Base-by-base conservation (phyloP, 345 rosid genomes). In the Streptanthus diversifolius region DNA sequence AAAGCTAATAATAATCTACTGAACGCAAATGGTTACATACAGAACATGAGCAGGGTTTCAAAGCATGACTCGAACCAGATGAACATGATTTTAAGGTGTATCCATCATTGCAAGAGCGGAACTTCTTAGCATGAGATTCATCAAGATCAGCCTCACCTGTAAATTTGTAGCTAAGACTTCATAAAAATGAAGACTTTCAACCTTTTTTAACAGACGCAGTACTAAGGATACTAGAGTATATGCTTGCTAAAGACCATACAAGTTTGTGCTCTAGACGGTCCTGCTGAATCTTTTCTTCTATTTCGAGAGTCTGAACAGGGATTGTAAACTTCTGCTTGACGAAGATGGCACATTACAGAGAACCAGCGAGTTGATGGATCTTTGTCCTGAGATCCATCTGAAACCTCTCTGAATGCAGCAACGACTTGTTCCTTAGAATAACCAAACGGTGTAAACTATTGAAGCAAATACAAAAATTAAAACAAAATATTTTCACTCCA, bases 331-430 rank as follows among this genome's bases (percentile, higher is more conserved):
- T 80, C 81, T 72, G 80, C 82, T 83, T 93, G 90, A 69, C 81
- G 89, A 44, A 91, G 96, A 74, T 54, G 83, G 75, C 91, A 87
- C 72, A 85, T 66, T 32, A 87, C 90, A 3, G 87, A 77, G 21
- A 85, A 86, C 93, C 86, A 86, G 51, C 87, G 80, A 47, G 87
- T 78, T 19, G 90, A 81, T 25, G 83, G 82, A 63, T 85, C 90
- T 79, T 83, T 82, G 68, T 72, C 76, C 59, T 61, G 70, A 29
- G 91, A 82, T 70, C 83, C 79, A 77, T 83, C 81, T 61, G 87
- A 85, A 63, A 85, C 88, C 78, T 87, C 88, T 80, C 61, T 56
- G 69, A 76, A 82, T 52, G 96, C 91, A 62, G 14, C 68, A 63
- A 77, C 73, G 43, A 87, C 86, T 77, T 82, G 85, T 61, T 87